Evolutionary conservation across 2,329 filamentous ascomycete species (phyloP).

Genomic region (Ophiosphaerella narmari): DNA sequence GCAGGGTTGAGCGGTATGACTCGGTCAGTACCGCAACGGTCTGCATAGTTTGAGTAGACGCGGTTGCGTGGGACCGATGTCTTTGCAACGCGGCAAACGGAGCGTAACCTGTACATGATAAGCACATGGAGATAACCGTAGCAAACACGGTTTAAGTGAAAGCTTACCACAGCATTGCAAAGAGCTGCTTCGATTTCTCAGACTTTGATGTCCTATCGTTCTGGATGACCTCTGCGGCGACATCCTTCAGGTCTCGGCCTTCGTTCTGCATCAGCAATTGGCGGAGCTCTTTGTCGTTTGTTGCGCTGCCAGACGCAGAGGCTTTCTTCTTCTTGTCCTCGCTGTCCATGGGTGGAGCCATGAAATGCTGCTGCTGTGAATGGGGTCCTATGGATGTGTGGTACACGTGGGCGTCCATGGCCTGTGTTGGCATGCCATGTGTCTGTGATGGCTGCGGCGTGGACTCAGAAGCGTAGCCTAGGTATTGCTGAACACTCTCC

Average conservation of each 20-base stretch:
- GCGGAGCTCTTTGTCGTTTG: constrained; percentile 80
- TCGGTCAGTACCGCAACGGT: constrained; percentile 86
- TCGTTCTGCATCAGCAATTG: constrained; percentile 74
- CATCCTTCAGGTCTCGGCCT: constrained; percentile 69
- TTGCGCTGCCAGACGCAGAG: constrained; percentile 70
- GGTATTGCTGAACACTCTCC: constrained; percentile 41
- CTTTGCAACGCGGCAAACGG: constrained; percentile 71
- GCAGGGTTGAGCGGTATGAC: constrained; percentile 96
- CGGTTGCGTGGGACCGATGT: constrained; percentile 88
- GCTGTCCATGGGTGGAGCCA: constrained; percentile 34
- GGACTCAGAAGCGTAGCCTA: constrained; percentile 33
- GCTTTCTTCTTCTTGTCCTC: constrained; percentile 60
- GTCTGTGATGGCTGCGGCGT: constrained; percentile 18
- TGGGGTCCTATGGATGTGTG: constrained; percentile 33
- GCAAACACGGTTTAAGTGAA: neutral
- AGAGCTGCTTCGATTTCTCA: constrained; percentile 81
- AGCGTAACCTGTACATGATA: constrained; percentile 65
- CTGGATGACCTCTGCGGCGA: constrained; percentile 75
- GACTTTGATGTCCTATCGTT: constrained; percentile 81
- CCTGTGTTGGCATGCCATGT: constrained; percentile 28
- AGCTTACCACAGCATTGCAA: constrained; percentile 83
- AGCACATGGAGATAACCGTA: constrained; percentile 16
- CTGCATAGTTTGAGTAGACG: constrained; percentile 95
- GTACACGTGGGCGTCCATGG: constrained; percentile 36
- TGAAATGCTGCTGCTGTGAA: constrained; percentile 30